phyloP scores from a whole-genome alignment of 2,329 filamentous ascomycete genomes.

The Paecilomyces formosus region DNA sequence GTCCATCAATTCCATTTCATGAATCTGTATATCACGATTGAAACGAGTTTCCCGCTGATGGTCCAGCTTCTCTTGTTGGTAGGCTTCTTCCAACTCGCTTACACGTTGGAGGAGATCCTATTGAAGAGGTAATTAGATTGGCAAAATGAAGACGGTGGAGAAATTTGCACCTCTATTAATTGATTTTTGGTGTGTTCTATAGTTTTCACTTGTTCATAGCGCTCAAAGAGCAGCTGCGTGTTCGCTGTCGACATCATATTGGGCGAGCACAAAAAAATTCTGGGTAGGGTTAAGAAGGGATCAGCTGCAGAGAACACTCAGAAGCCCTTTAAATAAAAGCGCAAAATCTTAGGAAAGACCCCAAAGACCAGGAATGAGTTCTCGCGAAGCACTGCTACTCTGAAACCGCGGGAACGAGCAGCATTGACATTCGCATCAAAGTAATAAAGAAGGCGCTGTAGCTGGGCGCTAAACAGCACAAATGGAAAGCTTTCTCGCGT shows the following conservation, averaged over 20 bases:
- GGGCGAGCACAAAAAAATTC: constrained; percentile 1
- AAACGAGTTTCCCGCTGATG: constrained; percentile 41
- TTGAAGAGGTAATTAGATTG: constrained; percentile 9
- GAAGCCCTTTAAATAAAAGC: not conserved
- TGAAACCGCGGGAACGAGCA: not conserved
- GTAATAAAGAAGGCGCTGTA: not conserved
- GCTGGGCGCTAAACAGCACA: not conserved
- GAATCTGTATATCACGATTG: constrained; percentile 41
- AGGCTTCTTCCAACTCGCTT: constrained; percentile 36
- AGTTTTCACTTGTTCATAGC: constrained; percentile 37
- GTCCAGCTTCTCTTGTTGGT: constrained; percentile 37
- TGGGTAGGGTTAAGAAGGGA: not conserved
- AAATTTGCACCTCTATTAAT: constrained; percentile 37
- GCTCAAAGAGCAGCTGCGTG: constrained; percentile 28
- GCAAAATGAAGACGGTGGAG: constrained; percentile 4
- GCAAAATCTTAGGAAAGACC: not conserved
- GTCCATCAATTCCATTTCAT: constrained; percentile 41
- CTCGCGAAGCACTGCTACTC: not conserved
- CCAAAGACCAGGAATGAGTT: not conserved
- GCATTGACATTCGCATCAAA: not conserved
- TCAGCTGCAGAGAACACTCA: not conserved
- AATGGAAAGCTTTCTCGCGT: not conserved
- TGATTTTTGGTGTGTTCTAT: constrained; percentile 41
- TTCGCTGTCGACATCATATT: constrained; percentile 20
- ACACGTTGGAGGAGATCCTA: constrained; percentile 41